phyloP scores from a whole-genome alignment of 2,329 filamentous ascomycete species.

The Paecilomyces sp. region DNA sequence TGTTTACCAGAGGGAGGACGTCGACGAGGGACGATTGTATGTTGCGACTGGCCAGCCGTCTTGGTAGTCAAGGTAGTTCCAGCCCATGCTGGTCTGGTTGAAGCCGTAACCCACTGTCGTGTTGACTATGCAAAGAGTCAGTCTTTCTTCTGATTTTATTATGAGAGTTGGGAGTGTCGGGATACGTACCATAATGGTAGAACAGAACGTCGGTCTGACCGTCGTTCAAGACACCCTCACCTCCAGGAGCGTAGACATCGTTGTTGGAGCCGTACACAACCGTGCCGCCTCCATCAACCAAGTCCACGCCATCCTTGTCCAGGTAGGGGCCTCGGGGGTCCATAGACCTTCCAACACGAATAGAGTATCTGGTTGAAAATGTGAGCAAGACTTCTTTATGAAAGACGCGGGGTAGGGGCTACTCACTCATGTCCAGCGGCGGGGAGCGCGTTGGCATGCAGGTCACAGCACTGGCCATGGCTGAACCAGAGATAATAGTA shows the following conservation, averaged over 20 bases:
- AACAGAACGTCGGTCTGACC: conserved; percentile 22
- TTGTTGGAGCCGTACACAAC: conserved; percentile 54
- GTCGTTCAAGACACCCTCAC: conserved; percentile 54
- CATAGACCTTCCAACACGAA: conserved; percentile 55
- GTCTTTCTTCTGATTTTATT: background rate
- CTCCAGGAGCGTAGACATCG: conserved; percentile 58
- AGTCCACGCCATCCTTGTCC: conserved; percentile 47
- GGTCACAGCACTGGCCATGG: conserved; percentile 25
- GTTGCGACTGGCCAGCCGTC: background rate
- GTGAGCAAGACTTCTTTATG: conserved; percentile 1
- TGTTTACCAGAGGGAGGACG: background rate
- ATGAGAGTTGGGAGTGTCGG: background rate
- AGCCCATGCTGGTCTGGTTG: background rate
- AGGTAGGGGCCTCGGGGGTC: conserved; percentile 49
- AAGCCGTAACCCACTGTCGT: background rate
- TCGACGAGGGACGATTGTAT: background rate
- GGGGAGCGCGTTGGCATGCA: conserved; percentile 30
- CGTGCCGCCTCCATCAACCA: conserved; percentile 52
- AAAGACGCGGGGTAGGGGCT: background rate
- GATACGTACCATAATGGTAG: conserved; percentile 26
- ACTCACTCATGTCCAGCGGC: conserved; percentile 45
- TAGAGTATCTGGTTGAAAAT: conserved; percentile 46
- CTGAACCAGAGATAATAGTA: conserved; percentile 31
- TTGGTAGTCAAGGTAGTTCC: background rate
- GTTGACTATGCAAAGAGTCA: background rate